Evolutionary conservation across 805 yeast genomes (phyloP).

Genomic region (Candida palmyrensis): DNA sequence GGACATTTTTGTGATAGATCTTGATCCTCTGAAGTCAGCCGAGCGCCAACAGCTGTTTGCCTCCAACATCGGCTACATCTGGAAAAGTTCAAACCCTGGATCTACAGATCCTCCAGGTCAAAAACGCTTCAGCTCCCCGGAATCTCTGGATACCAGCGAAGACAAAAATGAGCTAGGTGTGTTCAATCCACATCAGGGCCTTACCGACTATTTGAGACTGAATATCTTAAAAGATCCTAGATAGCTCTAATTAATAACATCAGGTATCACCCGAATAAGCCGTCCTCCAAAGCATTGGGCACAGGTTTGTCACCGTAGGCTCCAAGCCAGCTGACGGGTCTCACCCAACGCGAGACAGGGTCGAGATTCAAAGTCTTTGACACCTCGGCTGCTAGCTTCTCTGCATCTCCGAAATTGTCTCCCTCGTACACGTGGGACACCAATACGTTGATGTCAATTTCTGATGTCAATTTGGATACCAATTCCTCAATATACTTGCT

Average conservation of each 20-base stretch:
- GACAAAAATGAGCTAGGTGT: too few species aligned
- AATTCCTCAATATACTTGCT: constrained; percentile 5
- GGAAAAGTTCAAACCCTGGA: too few species aligned
- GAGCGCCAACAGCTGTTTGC: background rate
- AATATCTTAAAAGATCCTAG: background rate
- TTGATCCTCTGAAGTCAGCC: too few species aligned
- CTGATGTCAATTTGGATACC: constrained; percentile 3
- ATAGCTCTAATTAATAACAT: too few species aligned
- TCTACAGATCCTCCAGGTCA: too few species aligned
- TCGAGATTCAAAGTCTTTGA: constrained; percentile 16
- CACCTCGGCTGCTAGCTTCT: constrained; percentile 38
- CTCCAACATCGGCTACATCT: background rate
- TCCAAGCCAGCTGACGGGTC: constrained; percentile 80
- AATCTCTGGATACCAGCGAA: too few species aligned
- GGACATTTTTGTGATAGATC: constrained; percentile 11
- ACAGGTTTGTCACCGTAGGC: constrained; percentile 72
- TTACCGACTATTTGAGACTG: background rate
- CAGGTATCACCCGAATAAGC: constrained; percentile 57
- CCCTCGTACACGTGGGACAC: constrained; percentile 80
- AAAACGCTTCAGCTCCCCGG: too few species aligned
- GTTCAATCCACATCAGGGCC: too few species aligned
- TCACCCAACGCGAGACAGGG: constrained; percentile 28
- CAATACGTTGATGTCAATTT: constrained; percentile 30
- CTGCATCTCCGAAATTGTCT: constrained; percentile 76
- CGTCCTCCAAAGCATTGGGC: constrained; percentile 69